These are phyloP conservation scores for Adansonia rubrostipa DNA, from an alignment of 441 rosid genomes.

Conservation along the genomic window DNA sequence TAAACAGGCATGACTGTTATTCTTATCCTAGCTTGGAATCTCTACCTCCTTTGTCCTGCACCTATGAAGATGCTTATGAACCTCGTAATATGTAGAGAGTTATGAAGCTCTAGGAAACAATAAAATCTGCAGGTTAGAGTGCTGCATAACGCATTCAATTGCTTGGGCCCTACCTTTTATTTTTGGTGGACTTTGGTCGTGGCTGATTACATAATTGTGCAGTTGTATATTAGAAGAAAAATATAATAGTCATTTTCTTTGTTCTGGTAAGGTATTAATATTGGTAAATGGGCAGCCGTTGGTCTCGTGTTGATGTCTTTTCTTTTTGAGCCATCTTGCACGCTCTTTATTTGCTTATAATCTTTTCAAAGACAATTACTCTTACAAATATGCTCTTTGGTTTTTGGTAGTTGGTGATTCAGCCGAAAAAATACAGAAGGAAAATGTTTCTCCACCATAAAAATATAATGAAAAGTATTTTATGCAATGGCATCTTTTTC, in stretches of 20 bases:
- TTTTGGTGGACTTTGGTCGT: neutral
- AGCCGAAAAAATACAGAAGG: neutral
- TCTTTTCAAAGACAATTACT: neutral
- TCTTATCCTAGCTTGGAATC: slow-evolving; percentile 8
- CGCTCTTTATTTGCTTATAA: neutral
- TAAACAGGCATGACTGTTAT: neutral
- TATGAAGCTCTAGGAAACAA: neutral
- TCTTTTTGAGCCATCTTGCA: neutral
- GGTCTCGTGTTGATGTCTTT: neutral
- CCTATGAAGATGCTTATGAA: slow-evolving; percentile 15
- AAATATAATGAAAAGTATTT: no score
- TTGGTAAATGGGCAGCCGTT: slow-evolving; percentile 10
- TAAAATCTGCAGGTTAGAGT: slow-evolving; percentile 15
- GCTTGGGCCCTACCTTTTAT: neutral
- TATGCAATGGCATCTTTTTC: neutral
- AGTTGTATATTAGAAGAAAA: slow-evolving; percentile 13
- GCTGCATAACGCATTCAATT: slow-evolving; percentile 11
- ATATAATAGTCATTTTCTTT: neutral
- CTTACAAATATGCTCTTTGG: neutral
- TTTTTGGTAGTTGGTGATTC: neutral
- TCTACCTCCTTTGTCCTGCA: slow-evolving; percentile 10
- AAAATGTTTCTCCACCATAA: neutral
- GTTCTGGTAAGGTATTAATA: slow-evolving; percentile 19
- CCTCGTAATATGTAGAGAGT: neutral
- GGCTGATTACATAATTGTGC: neutral